A percentile compares a stretch with the other conserved stretches of the same genome.
Evolutionary conservation across 2,329 filamentous ascomycete species (phyloP).

Genomic region (Aspergillus chevalieri): DNA sequence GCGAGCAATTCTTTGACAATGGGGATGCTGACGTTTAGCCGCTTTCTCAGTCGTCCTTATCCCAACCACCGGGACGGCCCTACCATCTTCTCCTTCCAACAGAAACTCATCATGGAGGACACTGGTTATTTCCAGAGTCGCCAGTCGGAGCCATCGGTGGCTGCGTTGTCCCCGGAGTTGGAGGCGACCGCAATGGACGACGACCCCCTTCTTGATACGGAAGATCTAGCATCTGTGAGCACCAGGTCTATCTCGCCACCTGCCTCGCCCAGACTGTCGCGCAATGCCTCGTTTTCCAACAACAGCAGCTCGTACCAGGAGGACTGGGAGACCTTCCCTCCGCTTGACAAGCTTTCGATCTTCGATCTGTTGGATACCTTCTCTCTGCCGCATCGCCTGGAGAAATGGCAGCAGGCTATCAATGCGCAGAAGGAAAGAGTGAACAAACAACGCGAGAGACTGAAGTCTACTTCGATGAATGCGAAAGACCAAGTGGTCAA

Average conservation of each 20-base stretch:
- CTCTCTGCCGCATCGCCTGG: constrained; percentile 79
- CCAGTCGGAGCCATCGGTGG: constrained; percentile 17
- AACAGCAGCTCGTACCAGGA: constrained; percentile 81
- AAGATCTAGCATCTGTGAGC: constrained; percentile 18
- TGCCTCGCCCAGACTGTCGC: constrained; percentile 51
- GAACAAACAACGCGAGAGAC: constrained; percentile 69
- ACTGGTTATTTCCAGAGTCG: constrained; percentile 14
- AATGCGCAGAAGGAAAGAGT: constrained; percentile 80
- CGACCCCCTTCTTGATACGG: constrained; percentile 20
- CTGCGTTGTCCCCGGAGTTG: constrained; percentile 18
- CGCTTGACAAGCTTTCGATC: constrained; percentile 80
- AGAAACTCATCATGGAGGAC: constrained; percentile 31
- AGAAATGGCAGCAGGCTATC: constrained; percentile 80
- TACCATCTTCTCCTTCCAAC: constrained; percentile 32
- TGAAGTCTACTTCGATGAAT: constrained; percentile 67
- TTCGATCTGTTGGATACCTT: constrained; percentile 93
- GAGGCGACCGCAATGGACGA: constrained; percentile 19
- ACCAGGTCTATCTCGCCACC: constrained; percentile 27
- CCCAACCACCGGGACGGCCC: constrained; percentile 28
- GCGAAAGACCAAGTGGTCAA: constrained; percentile 88
- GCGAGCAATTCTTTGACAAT: constrained; percentile 13
- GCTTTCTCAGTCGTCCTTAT: constrained; percentile 33
- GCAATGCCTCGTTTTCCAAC: constrained; percentile 74
- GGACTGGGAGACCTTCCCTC: constrained; percentile 80
- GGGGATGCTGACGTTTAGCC: constrained; percentile 34